These are phyloP conservation scores for Didymella pomorum DNA, from an alignment of 2,329 filamentous ascomycete species.

Conservation along the genomic window DNA sequence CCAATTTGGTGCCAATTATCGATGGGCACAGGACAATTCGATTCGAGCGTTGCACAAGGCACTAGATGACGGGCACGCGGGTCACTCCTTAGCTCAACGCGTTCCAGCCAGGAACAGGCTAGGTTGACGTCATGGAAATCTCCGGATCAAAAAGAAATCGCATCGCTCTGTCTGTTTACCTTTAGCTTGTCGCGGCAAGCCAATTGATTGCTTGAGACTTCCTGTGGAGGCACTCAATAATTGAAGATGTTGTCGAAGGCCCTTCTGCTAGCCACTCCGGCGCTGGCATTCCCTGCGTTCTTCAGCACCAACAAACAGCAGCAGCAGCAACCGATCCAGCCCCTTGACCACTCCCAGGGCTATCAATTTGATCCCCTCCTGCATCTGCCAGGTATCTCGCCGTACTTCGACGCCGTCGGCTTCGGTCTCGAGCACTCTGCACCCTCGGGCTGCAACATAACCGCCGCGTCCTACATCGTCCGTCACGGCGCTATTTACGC, in stretches of 20 bases:
- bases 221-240: not conserved
- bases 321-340: slow-evolving; percentile 30
- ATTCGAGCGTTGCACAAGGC: not conserved
- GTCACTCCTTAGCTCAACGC: slow-evolving; percentile 13
- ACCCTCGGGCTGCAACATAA: slow-evolving; percentile 60
- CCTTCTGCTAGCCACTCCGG: slow-evolving; percentile 32
- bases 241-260: slow-evolving; percentile 21
- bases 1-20: not conserved
- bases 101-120: slow-evolving; percentile 13
- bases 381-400: slow-evolving; percentile 60
- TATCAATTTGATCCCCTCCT: slow-evolving; percentile 58
- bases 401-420: slow-evolving; percentile 59
- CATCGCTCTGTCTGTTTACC: not conserved
- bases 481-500: slow-evolving; percentile 60
- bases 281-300: slow-evolving; percentile 31
- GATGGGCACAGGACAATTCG: not conserved
- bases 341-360: slow-evolving; percentile 40
- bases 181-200: slow-evolving; percentile 11
- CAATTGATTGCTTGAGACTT: slow-evolving; percentile 6
- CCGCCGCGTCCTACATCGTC: slow-evolving; percentile 58
- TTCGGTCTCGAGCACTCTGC: slow-evolving; percentile 56
- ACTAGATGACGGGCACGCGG: slow-evolving; percentile 2
- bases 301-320: slow-evolving; percentile 8
- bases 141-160: slow-evolving; percentile 6
- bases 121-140: slow-evolving; percentile 16